Percentiles rank a stretch among this genome's conserved stretches.
Conservation (phyloP, 495 filamentous ascomycete species). For the Hypoxylon subgilvum region DNA sequence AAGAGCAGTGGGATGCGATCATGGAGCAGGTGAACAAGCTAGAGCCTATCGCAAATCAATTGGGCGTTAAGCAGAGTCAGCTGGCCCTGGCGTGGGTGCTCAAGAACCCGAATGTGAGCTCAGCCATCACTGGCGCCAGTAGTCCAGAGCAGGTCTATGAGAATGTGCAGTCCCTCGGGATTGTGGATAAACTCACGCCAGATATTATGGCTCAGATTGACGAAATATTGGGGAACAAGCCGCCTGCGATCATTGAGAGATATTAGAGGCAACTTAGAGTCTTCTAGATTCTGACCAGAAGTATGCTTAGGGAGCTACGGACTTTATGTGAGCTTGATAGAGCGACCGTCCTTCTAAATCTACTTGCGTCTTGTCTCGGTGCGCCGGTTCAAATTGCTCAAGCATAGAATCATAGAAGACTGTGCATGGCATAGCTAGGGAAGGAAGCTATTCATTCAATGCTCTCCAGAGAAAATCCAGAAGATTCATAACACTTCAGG, state of each 20-base stretch:
- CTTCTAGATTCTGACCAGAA: too few relatives aligned
- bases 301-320: constrained; percentile 7
- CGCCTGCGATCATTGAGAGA: constrained; percentile 48
- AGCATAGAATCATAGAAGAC: too few relatives aligned
- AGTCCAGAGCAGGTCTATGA: constrained; percentile 74
- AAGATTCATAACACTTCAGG: constrained; percentile 8
- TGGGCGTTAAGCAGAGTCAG: constrained; percentile 68
- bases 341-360: too few relatives aligned
- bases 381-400: too few relatives aligned
- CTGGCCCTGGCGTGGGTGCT: constrained; percentile 81
- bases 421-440: too few relatives aligned
- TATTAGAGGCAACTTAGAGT: constrained; percentile 32
- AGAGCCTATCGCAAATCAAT: constrained; percentile 68
- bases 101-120: constrained; percentile 74
- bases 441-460: too few relatives aligned
- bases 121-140: constrained; percentile 79
- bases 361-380: too few relatives aligned
- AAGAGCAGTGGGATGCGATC: constrained; percentile 54
- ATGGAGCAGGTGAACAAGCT: constrained; percentile 55
- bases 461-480: too few relatives aligned
- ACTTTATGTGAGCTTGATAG: too few relatives aligned
- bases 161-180: constrained; percentile 66
- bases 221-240: constrained; percentile 68
- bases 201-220: constrained; percentile 76
- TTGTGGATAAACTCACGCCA: constrained; percentile 66